These are phyloP conservation scores for Aspergillus carbonarius DNA, from an alignment of 2,329 filamentous ascomycete genomes.

Conservation along the genomic window DNA sequence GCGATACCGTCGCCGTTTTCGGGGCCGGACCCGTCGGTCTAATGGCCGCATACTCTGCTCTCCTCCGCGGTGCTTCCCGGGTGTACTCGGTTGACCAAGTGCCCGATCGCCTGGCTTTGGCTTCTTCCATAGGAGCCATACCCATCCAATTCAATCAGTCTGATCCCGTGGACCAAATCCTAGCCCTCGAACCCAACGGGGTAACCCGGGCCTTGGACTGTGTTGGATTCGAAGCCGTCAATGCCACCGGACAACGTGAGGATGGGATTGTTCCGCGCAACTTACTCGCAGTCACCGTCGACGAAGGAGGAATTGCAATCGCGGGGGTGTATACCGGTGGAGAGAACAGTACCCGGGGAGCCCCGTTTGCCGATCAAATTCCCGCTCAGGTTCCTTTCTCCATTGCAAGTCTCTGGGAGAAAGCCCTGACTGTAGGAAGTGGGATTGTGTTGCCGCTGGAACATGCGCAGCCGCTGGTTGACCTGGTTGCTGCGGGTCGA, in stretches of 20 bases:
- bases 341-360: background rate
- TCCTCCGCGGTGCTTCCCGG: background rate
- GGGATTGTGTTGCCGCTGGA: background rate
- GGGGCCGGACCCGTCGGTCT: background rate
- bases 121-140: background rate
- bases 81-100: background rate
- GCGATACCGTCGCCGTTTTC: background rate
- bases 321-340: background rate
- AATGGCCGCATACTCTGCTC: background rate
- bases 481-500: conserved; percentile 25
- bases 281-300: background rate
- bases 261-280: background rate
- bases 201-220: conserved; percentile 15
- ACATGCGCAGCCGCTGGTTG: conserved; percentile 14
- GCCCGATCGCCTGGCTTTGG: background rate
- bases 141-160: background rate
- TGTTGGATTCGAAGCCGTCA: conserved; percentile 17
- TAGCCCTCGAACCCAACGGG: conserved; percentile 1
- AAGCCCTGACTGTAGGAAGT: background rate
- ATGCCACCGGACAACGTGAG: background rate
- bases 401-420: background rate
- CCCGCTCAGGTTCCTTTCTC: background rate
- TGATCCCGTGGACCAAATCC: background rate
- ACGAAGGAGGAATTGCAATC: background rate
- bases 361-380: background rate